Conservation (phyloP, 1,139 yeast genomes). For the Pichia sp. region DNA sequence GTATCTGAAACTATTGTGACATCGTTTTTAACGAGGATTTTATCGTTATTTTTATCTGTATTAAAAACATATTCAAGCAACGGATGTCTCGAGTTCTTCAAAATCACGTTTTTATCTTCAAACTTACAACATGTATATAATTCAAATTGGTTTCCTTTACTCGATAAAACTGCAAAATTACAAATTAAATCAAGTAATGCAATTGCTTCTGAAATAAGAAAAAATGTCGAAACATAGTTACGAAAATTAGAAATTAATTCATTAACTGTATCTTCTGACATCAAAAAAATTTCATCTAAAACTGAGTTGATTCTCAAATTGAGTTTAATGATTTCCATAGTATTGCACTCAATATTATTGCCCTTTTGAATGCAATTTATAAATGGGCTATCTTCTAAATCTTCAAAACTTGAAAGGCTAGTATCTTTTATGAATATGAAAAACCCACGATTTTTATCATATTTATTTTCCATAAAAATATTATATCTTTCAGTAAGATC, state of each 20-base stretch:
- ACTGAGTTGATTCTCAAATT: constrained; percentile 37
- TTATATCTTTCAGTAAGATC: constrained; percentile 23
- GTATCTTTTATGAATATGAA: constrained; percentile 29
- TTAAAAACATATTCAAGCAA: constrained; percentile 28
- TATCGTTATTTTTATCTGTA: neutral
- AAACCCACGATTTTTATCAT: constrained; percentile 36
- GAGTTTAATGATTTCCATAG: constrained; percentile 37
- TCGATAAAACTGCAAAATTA: constrained; percentile 30
- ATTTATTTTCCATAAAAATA: constrained; percentile 30
- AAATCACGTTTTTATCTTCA: constrained; percentile 28
- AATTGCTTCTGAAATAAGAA: constrained; percentile 41
- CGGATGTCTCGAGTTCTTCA: constrained; percentile 36
- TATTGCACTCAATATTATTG: constrained; percentile 35
- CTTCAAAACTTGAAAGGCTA: constrained; percentile 3
- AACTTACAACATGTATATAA: constrained; percentile 33
- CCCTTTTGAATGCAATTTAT: constrained; percentile 32
- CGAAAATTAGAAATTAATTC: constrained; percentile 29
- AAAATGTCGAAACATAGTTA: constrained; percentile 32
- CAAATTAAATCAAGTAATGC: constrained; percentile 39
- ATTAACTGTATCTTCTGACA: constrained; percentile 37
- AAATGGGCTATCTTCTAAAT: constrained; percentile 20
- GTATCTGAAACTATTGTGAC: constrained; percentile 31
- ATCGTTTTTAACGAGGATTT: constrained; percentile 35
- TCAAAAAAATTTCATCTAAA: constrained; percentile 34
- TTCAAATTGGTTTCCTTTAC: constrained; percentile 11